phyloP scores from a whole-genome alignment of 805 yeast species.

The Candida dajiaensis region DNA sequence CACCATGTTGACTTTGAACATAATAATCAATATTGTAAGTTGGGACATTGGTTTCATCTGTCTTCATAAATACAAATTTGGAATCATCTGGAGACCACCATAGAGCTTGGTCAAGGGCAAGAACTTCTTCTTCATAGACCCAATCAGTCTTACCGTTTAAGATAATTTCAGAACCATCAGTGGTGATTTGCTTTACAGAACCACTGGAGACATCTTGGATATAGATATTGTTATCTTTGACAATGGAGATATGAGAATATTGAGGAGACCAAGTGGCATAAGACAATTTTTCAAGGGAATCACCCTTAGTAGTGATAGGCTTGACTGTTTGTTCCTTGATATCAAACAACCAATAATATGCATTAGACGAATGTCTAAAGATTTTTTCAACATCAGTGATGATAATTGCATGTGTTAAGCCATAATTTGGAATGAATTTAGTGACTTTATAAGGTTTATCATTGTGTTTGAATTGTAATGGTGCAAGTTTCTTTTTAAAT shows the following conservation, averaged over 20 bases:
- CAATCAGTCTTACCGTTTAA: slow-evolving; percentile 89
- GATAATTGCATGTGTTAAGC: slow-evolving; percentile 35
- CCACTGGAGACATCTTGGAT: slow-evolving; percentile 33
- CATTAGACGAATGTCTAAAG: slow-evolving; percentile 48
- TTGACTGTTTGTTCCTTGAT: slow-evolving; percentile 20
- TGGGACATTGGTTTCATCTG: slow-evolving; percentile 70
- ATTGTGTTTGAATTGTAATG: slow-evolving; percentile 7
- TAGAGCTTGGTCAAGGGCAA: slow-evolving; percentile 58
- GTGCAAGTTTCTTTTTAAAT: slow-evolving; percentile 6
- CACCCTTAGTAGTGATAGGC: slow-evolving; percentile 25
- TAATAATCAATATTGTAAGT: slow-evolving; percentile 68
- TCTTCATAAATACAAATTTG: slow-evolving; percentile 52
- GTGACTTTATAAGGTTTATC: slow-evolving; percentile 7
- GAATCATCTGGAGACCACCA: slow-evolving; percentile 89
- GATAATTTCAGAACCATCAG: slow-evolving; percentile 59
- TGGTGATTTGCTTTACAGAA: slow-evolving; percentile 40
- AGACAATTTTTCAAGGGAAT: slow-evolving; percentile 27
- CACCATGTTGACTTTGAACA: slow-evolving; percentile 41
- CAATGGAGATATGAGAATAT: slow-evolving; percentile 58
- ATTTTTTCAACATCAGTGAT: slow-evolving; percentile 44
- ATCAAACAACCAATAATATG: slow-evolving; percentile 37
- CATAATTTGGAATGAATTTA: slow-evolving; percentile 17
- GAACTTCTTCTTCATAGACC: slow-evolving; percentile 92
- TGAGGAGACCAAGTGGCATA: slow-evolving; percentile 71
- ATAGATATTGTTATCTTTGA: slow-evolving; percentile 60